These are phyloP conservation scores for Leishmania tarentolae DNA, from an alignment of 208 protist genomes.

Conservation along the genomic window DNA sequence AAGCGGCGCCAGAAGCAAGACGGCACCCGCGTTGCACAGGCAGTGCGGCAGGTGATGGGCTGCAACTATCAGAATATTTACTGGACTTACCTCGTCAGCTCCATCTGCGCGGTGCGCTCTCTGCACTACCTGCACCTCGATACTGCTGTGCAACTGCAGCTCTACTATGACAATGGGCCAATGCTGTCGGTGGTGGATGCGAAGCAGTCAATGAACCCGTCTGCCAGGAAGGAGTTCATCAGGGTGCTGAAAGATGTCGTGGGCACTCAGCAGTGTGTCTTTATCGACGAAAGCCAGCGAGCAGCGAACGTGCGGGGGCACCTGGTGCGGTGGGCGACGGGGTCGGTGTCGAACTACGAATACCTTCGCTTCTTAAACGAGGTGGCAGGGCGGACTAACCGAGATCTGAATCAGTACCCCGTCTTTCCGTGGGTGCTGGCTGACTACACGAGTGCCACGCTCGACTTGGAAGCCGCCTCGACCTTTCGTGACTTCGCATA, in stretches of 20 bases:
- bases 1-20: constrained; percentile 59
- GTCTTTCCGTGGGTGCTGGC: constrained; percentile 96
- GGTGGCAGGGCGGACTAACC: constrained; percentile 85
- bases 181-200: constrained; percentile 86
- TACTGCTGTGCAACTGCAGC: constrained; percentile 73
- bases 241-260: constrained; percentile 66
- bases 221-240: constrained; percentile 73
- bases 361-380: constrained; percentile 94
- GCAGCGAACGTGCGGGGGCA: constrained; percentile 55
- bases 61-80: constrained; percentile 67
- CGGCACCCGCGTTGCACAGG: constrained; percentile 79
- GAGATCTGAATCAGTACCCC: constrained; percentile 95
- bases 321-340: constrained; percentile 91
- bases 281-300: constrained; percentile 67
- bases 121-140: constrained; percentile 89
- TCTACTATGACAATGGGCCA: constrained; percentile 70
- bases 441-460: constrained; percentile 80
- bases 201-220: constrained; percentile 86
- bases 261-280: constrained; percentile 42
- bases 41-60: constrained; percentile 78
- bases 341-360: constrained; percentile 93
- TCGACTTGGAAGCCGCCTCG: constrained; percentile 66
- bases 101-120: constrained; percentile 61
- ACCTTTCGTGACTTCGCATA: constrained; percentile 94
- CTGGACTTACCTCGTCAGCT: constrained; percentile 66